These are phyloP conservation scores for Cercospora canescens DNA, from an alignment of 2,329 filamentous ascomycete genomes.

Conservation along the genomic window DNA sequence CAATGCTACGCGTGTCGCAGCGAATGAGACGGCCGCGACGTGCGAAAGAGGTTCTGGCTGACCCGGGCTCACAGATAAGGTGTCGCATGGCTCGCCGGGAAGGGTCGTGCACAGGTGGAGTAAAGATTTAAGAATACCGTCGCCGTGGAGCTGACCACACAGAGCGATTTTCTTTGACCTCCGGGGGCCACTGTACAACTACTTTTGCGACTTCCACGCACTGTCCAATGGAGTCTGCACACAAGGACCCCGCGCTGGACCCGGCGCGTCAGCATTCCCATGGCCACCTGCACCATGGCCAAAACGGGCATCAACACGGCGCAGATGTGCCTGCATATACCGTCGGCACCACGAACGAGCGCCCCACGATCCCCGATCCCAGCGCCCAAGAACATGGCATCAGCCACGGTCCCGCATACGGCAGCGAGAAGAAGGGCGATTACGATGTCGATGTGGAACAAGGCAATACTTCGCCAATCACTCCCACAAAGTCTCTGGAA, in stretches of 20 bases:
- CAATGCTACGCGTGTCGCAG: slow-evolving; percentile 11
- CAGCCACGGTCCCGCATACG: slow-evolving; percentile 18
- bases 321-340: slow-evolving; percentile 24
- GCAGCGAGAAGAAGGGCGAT: slow-evolving; percentile 22
- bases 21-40: neutral
- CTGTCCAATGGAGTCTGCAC: slow-evolving; percentile 7
- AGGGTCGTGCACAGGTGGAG: slow-evolving; percentile 5
- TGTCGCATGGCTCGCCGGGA: slow-evolving; percentile 13
- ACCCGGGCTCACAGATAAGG: slow-evolving; percentile 13
- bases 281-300: slow-evolving; percentile 41
- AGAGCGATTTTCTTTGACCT: neutral
- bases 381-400: slow-evolving; percentile 22
- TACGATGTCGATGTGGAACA: slow-evolving; percentile 26
- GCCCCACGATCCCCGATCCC: slow-evolving; percentile 21
- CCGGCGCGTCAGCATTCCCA: slow-evolving; percentile 42
- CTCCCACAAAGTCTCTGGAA: slow-evolving; percentile 19
- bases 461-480: slow-evolving; percentile 19
- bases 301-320: slow-evolving; percentile 19
- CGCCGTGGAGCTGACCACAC: slow-evolving; percentile 5
- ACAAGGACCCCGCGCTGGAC: slow-evolving; percentile 39
- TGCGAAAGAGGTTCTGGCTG: slow-evolving; percentile 2
- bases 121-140: slow-evolving; percentile 9
- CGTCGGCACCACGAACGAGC: slow-evolving; percentile 23
- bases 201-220: neutral
- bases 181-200: neutral